Percentiles rank a stretch among this genome's conserved stretches.
phyloP scores from a whole-genome alignment of 768 basidiomycete species.

The Coprinellus aureogranulatus region DNA sequence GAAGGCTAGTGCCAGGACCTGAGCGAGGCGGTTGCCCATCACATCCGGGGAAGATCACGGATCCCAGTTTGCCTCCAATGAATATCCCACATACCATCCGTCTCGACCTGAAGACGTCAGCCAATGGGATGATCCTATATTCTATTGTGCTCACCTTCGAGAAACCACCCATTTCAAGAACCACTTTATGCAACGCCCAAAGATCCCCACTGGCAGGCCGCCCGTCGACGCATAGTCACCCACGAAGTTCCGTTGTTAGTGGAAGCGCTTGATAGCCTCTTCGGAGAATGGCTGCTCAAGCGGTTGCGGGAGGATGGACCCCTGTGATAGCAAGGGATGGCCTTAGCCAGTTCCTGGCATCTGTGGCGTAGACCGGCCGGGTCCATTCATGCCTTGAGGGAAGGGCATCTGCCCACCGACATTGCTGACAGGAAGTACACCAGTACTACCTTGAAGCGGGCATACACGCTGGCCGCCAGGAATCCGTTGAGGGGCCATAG shows the following conservation, averaged over 20 bases:
- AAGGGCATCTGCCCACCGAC: conserved; percentile 10
- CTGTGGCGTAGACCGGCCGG: background rate
- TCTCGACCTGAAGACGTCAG: conserved; percentile 42
- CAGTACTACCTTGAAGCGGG: conserved; percentile 1
- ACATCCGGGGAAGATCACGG: conserved; percentile 61
- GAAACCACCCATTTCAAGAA: conserved; percentile 57
- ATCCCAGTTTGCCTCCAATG: conserved; percentile 68
- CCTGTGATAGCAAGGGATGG: background rate
- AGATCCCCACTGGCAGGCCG: conserved; percentile 57
- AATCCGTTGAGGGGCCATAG: conserved; percentile 1
- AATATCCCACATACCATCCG: conserved; percentile 59
- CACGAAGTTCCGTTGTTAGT: conserved; percentile 37
- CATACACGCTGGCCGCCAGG: background rate
- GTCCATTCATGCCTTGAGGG: background rate
- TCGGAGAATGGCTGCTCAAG: conserved; percentile 56
- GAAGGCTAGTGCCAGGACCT: conserved; percentile 60
- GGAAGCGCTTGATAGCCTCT: conserved; percentile 46
- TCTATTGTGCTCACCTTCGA: conserved; percentile 33
- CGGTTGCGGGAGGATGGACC: conserved; percentile 28
- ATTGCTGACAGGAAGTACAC: conserved; percentile 6
- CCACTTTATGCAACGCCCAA: conserved; percentile 53
- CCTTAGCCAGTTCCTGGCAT: conserved; percentile 6
- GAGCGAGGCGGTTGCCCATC: conserved; percentile 60
- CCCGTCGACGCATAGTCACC: conserved; percentile 48
- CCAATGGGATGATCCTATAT: background rate